Base-by-base conservation (phyloP, 495 filamentous ascomycete genomes). In the Penicillium daleae region DNA sequence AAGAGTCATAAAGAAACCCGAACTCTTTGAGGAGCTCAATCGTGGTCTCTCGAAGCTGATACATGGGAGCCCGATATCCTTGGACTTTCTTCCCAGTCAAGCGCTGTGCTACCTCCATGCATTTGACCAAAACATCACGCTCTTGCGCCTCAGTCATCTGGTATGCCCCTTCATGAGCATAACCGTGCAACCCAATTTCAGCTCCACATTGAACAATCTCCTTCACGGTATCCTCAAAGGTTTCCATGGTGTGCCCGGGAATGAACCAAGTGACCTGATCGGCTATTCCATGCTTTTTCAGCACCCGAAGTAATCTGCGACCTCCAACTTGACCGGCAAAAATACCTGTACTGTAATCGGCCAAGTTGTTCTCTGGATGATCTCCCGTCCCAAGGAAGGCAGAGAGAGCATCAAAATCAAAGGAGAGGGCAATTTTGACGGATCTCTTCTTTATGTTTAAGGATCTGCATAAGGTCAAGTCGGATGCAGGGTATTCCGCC, bases 241-340 rank as follows among this genome's bases (percentile, higher is more conserved):
- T 33, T 9, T 53, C 27, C 6, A 32, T 32, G 50, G 50, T 53
- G 21, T 53, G 50, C 6, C 50, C 29, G 13, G 50, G 50, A 32
- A 53, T 53, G 29, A 53, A 53, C 50, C 50, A 53, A 32, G 50
- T 53, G 26, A 53, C 26, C 50, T 53, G 29, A 15, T 53, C 50
- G 6, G 50, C 50, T 1, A 53, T n/a, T 17, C n/a, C 10, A 29
- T 53, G 29, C 50, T 53, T 53, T 17, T 35, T 10, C 10, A 53
- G 26, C 27, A 53, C n/a, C 6, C 27, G 27, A 12, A 53, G 50
- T 17, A 53, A 32, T n/a, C 50, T 27, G 15, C 26, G 26, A 9
- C 27, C 50, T 19, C 50, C 50, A 6, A 53, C 26, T n/a, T 19
- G 50, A 3, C 50, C 50, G 29, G 50, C 10, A 31, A 53, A 52